Percentiles rank a stretch among this genome's conserved stretches.
These are phyloP conservation scores for Euryodendron excelsum DNA, from an alignment of 148 eudicot species.

Conservation along the genomic window DNA sequence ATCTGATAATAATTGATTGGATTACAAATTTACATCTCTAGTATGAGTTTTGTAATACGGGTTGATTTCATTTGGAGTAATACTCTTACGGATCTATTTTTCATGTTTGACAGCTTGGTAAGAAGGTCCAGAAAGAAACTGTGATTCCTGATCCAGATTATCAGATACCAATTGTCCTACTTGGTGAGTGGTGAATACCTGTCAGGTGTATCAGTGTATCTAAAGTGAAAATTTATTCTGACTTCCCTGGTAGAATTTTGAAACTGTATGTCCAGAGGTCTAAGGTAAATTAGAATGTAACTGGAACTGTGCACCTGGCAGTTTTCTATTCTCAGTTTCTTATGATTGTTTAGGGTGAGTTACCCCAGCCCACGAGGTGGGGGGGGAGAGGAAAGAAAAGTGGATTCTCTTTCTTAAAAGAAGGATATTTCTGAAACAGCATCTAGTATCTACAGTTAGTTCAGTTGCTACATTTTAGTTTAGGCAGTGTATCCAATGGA, in stretches of 20 bases:
- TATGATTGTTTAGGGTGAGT: no score
- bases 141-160: slow-evolving; percentile 87
- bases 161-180: slow-evolving; percentile 75
- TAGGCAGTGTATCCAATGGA: no score
- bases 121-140: slow-evolving; percentile 68
- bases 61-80: background rate
- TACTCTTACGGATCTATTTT: background rate
- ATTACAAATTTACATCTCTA: background rate
- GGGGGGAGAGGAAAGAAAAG: no score
- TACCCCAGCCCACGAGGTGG: no score
- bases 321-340: no score
- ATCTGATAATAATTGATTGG: background rate
- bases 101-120: slow-evolving; percentile 52
- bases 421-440: no score
- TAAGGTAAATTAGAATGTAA: no score
- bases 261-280: background rate
- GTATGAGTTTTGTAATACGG: background rate
- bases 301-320: no score
- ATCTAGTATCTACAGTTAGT: no score
- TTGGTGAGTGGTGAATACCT: slow-evolving; percentile 46
- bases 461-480: no score
- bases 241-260: background rate
- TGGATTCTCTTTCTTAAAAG: no score
- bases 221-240: background rate
- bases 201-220: background rate